Base-by-base conservation (phyloP, 106 monocot species). In the Acanthochlamys bracteata region DNA sequence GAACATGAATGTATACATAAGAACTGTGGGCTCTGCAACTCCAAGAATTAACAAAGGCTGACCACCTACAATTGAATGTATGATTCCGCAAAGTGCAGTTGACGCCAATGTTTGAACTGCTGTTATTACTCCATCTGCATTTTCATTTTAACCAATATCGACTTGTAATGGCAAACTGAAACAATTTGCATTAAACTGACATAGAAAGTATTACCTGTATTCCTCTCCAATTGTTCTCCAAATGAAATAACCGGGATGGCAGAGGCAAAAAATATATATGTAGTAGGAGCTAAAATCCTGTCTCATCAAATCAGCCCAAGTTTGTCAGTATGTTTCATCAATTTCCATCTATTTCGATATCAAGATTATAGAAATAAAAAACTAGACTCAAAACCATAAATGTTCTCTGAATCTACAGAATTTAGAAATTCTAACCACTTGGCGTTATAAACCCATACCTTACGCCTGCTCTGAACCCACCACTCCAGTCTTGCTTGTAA, bases 1-100 rank as follows among this genome's bases (percentile, higher is more conserved):
- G 41, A 80, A 93, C 85, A 93, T 80, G 78, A 90, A 90, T 4
- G 90, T 90, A 67, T 90, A 90, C 90, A 90, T 90, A 33, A 90
- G 85, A 42, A 90, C 90, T 2, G 90, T 90, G 0, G 90, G 90
- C 61, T 90, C 90, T 8, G 90, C 90, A 2, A 90, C 90, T 20
- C 90, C 85, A 39, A 90, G 86, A 58, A 90, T 80, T 69, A 90
- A 64, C 42, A 90, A 63, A 43, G 90, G 90, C 41, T 90, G 90
- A 1, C 90, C 90, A 46, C 90, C 90, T 17, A 90, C 41, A n/a
- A 90, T 60, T 0, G 90, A 90, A 69, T 90, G 90, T 60, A 90
- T 78, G 13, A 86, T 78, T 26, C 90, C 90, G 65, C 90, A 90
- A 12, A 90, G 25, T n/a, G 85, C 80, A 23, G 90, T 90, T 0